Percentiles rank a stretch among this genome's conserved stretches.
Evolutionary conservation across 257 asterid species (phyloP).

Genomic region (Anisodus acutangulus): DNA sequence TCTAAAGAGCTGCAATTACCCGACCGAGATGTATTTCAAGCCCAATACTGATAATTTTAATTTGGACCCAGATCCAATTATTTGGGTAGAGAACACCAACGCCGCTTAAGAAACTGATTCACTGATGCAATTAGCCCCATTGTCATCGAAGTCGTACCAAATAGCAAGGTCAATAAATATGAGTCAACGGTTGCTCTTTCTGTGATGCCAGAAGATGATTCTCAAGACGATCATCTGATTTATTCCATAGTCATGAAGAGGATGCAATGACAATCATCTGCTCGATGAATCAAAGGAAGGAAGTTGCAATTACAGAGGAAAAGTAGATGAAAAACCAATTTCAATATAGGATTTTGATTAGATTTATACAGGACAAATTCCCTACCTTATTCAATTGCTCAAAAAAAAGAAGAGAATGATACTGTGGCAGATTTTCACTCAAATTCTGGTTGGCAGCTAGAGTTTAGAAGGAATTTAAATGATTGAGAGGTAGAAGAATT

Average conservation of each 20-base stretch:
- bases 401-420: no score
- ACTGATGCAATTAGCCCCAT: neutral
- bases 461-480: no score
- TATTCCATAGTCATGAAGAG: neutral
- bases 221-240: neutral
- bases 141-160: neutral
- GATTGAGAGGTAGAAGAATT: no score
- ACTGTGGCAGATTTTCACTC: no score
- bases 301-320: neutral
- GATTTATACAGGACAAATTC: neutral
- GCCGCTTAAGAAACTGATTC: neutral
- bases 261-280: neutral
- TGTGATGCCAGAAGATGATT: neutral
- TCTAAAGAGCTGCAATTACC: no score
- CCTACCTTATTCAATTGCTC: no score
- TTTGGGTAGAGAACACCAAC: neutral
- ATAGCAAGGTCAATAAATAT: neutral
- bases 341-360: neutral
- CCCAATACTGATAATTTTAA: no score
- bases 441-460: no score
- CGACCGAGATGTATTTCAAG: no score
- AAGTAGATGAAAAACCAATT: neutral
- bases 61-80: neutral
- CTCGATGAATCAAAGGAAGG: neutral
- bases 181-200: neutral